Percentiles rank a stretch among this genome's conserved stretches.
Evolutionary conservation across 2,329 filamentous ascomycete genomes (phyloP).

Genomic region (Fusarium irregulare): DNA sequence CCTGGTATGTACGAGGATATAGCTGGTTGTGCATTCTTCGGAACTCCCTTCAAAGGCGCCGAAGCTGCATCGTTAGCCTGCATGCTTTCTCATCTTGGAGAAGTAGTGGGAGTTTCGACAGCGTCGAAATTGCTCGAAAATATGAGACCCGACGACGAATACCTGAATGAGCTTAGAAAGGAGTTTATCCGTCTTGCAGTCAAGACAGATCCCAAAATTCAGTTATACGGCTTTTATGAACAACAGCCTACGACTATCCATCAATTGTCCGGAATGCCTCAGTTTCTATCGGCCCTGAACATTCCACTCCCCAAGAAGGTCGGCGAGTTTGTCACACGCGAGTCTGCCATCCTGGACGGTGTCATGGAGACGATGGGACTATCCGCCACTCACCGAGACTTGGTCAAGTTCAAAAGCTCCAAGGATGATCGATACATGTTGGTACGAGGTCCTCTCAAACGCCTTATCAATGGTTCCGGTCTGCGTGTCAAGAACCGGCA

Average conservation of each 20-base stretch:
- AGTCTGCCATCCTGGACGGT: slow-evolving; percentile 55
- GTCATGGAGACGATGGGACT: slow-evolving; percentile 50
- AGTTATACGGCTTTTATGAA: slow-evolving; percentile 55
- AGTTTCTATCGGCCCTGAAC: slow-evolving; percentile 39
- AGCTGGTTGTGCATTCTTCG: slow-evolving; percentile 55
- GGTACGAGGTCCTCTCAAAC: slow-evolving; percentile 53
- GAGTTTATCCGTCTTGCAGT: slow-evolving; percentile 54
- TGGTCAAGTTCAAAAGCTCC: slow-evolving; percentile 57
- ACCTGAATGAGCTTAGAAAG: slow-evolving; percentile 51
- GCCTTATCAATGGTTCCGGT: slow-evolving; percentile 51
- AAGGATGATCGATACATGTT: slow-evolving; percentile 53
- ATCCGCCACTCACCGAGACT: slow-evolving; percentile 53
- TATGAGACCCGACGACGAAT: slow-evolving; percentile 55
- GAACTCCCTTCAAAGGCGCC: slow-evolving; percentile 55
- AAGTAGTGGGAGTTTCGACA: slow-evolving; percentile 49
- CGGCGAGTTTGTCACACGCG: slow-evolving; percentile 54
- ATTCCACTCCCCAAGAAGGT: slow-evolving; percentile 48
- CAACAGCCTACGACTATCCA: slow-evolving; percentile 54
- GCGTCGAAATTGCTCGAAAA: slow-evolving; percentile 54
- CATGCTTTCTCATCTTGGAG: slow-evolving; percentile 52
- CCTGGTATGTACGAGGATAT: slow-evolving; percentile 56
- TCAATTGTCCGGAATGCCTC: slow-evolving; percentile 51
- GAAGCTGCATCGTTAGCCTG: slow-evolving; percentile 51
- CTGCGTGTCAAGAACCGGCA: slow-evolving; percentile 52
- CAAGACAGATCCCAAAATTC: slow-evolving; percentile 52